A percentile compares a stretch with the other conserved stretches of the same genome.
Evolutionary conservation across 306 rosid species (phyloP).

Genomic region (Lotus japonicus): DNA sequence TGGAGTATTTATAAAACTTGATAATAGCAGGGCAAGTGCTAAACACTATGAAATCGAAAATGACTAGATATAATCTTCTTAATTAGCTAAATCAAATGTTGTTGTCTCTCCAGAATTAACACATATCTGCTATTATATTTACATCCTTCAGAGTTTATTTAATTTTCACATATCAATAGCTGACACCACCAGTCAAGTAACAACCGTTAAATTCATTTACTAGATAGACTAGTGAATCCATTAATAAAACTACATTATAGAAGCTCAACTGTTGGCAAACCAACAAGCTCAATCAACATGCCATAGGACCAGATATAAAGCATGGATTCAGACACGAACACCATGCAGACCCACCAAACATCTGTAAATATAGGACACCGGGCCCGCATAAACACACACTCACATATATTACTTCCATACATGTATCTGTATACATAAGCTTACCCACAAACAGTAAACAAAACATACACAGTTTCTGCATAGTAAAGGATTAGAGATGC

Average conservation of each 20-base stretch:
- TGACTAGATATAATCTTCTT: background rate
- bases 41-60: background rate
- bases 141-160: background rate
- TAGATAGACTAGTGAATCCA: background rate
- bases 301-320: background rate
- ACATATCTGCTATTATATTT: background rate
- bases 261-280: background rate
- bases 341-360: background rate
- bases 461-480: background rate
- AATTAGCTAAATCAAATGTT: background rate
- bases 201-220: background rate
- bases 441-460: background rate
- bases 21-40: background rate
- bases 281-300: background rate
- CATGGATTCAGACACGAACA: no score
- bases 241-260: background rate
- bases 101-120: background rate
- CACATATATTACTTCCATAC: background rate
- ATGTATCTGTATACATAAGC: background rate
- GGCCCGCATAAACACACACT: background rate
- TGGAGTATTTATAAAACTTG: background rate
- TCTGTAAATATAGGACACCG: no score
- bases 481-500: background rate
- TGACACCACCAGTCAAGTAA: background rate
- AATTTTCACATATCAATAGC: background rate